Percentiles rank a stretch among this genome's conserved stretches.
These are phyloP conservation scores for Xeromyces bisporus DNA, from an alignment of 495 filamentous ascomycete genomes.

Conservation along the genomic window DNA sequence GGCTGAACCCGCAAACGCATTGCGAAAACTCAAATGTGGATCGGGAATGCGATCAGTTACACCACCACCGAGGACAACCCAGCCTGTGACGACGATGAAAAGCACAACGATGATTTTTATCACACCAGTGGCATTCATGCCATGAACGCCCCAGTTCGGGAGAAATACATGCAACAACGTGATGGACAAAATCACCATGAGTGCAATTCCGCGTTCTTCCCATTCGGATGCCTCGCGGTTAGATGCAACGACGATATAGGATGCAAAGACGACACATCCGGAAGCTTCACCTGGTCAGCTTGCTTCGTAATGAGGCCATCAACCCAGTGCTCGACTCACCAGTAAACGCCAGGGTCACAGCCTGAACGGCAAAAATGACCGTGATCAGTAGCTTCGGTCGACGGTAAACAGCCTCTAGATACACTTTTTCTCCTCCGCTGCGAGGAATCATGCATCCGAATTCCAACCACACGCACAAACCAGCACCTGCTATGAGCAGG, in stretches of 20 bases:
- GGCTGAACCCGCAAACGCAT: slow-evolving; percentile 17
- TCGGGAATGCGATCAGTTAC: slow-evolving; percentile 15
- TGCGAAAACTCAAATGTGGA: slow-evolving; percentile 15
- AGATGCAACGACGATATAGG: slow-evolving; percentile 23
- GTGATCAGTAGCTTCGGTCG: slow-evolving; percentile 46
- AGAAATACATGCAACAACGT: slow-evolving; percentile 14
- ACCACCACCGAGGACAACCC: slow-evolving; percentile 15
- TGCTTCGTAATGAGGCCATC: background rate
- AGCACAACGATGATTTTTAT: slow-evolving; percentile 23
- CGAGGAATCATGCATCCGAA: slow-evolving; percentile 52
- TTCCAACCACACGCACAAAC: slow-evolving; percentile 43
- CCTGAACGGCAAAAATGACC: slow-evolving; percentile 43
- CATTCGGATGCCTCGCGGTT: slow-evolving; percentile 13
- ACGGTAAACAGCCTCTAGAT: slow-evolving; percentile 55
- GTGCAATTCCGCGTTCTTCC: slow-evolving; percentile 16
- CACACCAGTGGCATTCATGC: slow-evolving; percentile 21
- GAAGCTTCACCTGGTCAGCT: slow-evolving; percentile 7
- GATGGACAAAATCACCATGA: slow-evolving; percentile 14
- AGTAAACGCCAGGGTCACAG: slow-evolving; percentile 50
- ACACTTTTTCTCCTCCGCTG: slow-evolving; percentile 52
- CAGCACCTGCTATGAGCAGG: slow-evolving; percentile 37
- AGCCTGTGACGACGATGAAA: slow-evolving; percentile 24
- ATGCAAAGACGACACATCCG: slow-evolving; percentile 18
- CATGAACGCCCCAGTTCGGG: slow-evolving; percentile 12
- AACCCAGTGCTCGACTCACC: slow-evolving; percentile 12